Evolutionary conservation across 2,329 filamentous ascomycete species (phyloP).

Genomic region (Beauveria pseudobassiana): DNA sequence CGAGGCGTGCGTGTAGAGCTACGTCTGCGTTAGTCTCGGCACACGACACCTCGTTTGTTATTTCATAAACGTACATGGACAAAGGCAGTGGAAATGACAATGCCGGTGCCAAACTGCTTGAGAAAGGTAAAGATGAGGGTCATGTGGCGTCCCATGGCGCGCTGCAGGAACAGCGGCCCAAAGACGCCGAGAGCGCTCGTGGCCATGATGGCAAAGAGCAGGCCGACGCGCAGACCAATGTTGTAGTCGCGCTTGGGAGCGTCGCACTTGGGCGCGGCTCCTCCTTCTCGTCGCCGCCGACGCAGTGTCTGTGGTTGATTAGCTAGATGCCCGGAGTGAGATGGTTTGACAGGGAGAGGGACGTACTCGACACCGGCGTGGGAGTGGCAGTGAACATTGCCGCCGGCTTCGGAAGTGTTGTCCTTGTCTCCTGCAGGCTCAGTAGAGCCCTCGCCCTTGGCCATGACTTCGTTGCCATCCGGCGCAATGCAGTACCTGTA

Average conservation of each 20-base stretch:
- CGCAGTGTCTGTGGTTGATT: conserved; percentile 45
- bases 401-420: conserved; percentile 15
- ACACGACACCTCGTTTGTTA: too few species aligned
- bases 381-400: conserved; percentile 56
- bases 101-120: conserved; percentile 68
- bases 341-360: too few species aligned
- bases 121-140: conserved; percentile 51
- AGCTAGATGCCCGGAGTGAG: conserved; percentile 3
- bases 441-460: conserved; percentile 32
- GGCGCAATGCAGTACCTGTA: conserved; percentile 54
- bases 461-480: conserved; percentile 52
- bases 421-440: conserved; percentile 14
- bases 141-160: conserved; percentile 44
- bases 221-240: conserved; percentile 58
- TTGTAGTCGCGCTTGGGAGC: conserved; percentile 51
- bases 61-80: conserved; percentile 44
- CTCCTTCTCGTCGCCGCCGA: conserved; percentile 35
- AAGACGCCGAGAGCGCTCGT: conserved; percentile 64
- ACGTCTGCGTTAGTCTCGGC: not conserved
- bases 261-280: conserved; percentile 36
- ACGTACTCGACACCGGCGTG: conserved; percentile 67
- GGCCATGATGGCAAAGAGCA: conserved; percentile 63
- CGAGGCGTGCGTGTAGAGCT: conserved; percentile 65
- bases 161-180: conserved; percentile 55
- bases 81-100: conserved; percentile 65